phyloP scores from a whole-genome alignment of 2,329 filamentous ascomycete genomes.

The Colletotrichum tofieldiae region DNA sequence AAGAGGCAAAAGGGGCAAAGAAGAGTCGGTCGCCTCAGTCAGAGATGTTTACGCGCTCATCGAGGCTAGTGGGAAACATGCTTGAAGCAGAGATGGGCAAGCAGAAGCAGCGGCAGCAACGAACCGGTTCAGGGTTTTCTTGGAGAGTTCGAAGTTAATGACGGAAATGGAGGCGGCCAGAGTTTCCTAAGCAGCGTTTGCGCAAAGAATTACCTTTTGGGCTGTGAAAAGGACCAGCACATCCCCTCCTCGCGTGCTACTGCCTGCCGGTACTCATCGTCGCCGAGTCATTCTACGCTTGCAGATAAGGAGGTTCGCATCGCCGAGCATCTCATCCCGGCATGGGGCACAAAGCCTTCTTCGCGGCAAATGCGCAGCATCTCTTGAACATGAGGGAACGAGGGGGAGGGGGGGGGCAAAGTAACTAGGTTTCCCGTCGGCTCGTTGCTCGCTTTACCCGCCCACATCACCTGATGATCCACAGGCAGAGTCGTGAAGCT shows the following conservation, averaged over 20 bases:
- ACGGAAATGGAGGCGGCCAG: conserved; percentile 1
- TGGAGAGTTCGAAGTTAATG: conserved; percentile 14
- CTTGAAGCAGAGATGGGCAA: background rate
- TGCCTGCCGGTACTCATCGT: background rate
- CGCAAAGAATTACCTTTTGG: conserved; percentile 7
- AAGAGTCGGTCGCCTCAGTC: background rate
- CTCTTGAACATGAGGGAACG: background rate
- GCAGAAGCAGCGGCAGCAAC: background rate
- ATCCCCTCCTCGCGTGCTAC: background rate
- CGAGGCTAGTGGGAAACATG: background rate
- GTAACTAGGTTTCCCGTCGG: conserved; percentile 9
- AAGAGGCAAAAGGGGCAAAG: background rate
- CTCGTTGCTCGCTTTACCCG: background rate
- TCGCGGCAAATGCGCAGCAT: background rate
- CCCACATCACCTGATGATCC: background rate
- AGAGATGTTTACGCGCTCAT: background rate
- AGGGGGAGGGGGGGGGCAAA: background rate
- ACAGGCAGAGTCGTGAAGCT: conserved; percentile 1
- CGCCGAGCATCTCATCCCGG: conserved; percentile 3
- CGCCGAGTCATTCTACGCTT: conserved; percentile 15
- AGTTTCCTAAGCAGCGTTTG: conserved; percentile 9
- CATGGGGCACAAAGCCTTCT: background rate
- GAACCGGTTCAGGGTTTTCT: background rate
- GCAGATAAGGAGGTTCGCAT: background rate
- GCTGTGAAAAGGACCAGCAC: background rate